Evolutionary conservation across 73 alveolate genomes (phyloP).

Genomic region (Paramecium primaurelia): DNA sequence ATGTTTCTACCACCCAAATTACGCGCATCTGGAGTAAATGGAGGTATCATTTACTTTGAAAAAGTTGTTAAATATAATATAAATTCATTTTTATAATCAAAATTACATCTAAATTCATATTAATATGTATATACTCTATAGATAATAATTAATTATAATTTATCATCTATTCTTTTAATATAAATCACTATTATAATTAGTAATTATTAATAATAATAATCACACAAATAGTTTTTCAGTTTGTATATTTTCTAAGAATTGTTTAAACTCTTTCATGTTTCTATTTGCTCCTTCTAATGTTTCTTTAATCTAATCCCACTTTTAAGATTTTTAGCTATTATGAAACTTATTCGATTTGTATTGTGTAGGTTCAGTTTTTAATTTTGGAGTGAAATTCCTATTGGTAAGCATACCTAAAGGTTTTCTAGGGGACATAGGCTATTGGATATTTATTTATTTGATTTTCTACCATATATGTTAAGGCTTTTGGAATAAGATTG

Average conservation of each 20-base stretch:
- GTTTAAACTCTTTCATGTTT: conserved; percentile 3
- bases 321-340: background rate
- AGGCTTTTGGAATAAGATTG: background rate
- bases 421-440: background rate
- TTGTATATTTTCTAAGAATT: background rate
- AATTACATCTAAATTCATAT: background rate
- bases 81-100: background rate
- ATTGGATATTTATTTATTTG: background rate
- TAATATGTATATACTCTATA: too few species aligned
- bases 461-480: conserved; percentile 29
- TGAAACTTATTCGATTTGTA: background rate
- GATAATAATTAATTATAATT: background rate
- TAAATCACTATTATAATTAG: background rate
- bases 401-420: background rate
- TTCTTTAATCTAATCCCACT: conserved; percentile 11
- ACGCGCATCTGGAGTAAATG: conserved; percentile 51
- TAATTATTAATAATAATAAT: background rate
- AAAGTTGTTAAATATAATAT: background rate
- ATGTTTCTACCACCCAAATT: conserved; percentile 39
- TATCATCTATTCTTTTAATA: background rate
- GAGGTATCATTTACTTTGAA: conserved; percentile 18
- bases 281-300: conserved; percentile 32
- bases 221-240: background rate
- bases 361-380: background rate
- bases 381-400: background rate